Evolutionary conservation across 225 moss, liverwort and hornwort species (phyloP).

Genomic region (Ulota crispa): DNA sequence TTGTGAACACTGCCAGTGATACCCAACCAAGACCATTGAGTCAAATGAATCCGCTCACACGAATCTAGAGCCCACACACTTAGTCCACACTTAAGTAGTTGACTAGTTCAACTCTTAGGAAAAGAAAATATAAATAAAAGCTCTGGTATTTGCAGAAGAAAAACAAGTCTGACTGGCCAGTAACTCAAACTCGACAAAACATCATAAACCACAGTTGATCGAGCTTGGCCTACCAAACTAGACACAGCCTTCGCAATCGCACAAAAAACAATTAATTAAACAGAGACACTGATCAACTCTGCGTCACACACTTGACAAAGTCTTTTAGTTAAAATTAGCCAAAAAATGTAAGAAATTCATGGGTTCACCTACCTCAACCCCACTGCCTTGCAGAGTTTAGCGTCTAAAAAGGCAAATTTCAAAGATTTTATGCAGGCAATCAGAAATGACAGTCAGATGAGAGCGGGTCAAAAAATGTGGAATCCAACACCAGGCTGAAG

Average conservation of each 20-base stretch:
- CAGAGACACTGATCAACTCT: neutral
- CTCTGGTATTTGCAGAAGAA: neutral
- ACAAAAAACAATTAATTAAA: neutral
- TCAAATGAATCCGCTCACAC: constrained; percentile 19
- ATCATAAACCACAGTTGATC: neutral
- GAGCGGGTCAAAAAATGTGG: neutral
- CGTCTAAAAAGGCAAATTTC: neutral
- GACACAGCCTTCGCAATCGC: neutral
- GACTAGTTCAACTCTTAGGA: constrained; percentile 1
- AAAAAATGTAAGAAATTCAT: neutral
- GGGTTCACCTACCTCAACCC: constrained; percentile 4
- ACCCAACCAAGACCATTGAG: neutral
- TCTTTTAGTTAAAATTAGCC: neutral
- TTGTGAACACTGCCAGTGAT: neutral
- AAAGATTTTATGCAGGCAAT: constrained; percentile 22
- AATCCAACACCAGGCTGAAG: neutral
- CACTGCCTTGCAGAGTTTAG: constrained; percentile 11
- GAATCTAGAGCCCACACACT: neutral
- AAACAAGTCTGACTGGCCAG: neutral
- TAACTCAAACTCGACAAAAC: neutral
- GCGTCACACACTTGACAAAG: constrained; percentile 7
- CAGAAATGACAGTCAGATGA: neutral
- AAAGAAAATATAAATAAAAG: neutral
- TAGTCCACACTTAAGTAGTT: neutral
- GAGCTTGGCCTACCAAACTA: neutral